Evolutionary conservation across 1,139 yeast species (phyloP), one percentile per base, ranked within the genome.

Genomic region (Hanseniaspora uvarum): DNA sequence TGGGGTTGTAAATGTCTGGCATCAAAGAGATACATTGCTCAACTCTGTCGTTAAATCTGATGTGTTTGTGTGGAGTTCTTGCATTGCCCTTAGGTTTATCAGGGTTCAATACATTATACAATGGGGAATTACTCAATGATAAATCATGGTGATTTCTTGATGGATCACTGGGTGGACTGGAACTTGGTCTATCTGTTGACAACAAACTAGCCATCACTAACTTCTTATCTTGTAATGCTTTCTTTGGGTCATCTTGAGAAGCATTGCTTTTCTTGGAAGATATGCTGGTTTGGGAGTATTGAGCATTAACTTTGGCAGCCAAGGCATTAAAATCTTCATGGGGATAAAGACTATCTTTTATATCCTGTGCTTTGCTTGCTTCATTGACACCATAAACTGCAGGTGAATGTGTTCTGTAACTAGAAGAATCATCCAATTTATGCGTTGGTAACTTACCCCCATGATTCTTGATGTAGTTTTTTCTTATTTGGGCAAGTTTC

Each of bases 21-120:
- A 49, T 60, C 57, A 34, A n/a, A 4, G 52, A 45, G 12, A 44
- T 40, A 21, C 97, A 89, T 68, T 92, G 97, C 65, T 86, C 89
- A 28, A 92, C 98, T 56, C 88, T 80, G 63, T 87, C 94, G 64
- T 84, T 89, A 69, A 92, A 92, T 69, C 88, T 97, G 56, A 89
- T 88, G 60, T 77, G 92, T 16, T 34, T 34, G 8, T 11, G 18
- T 34, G 3, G 37, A 5, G 37, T 7, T n/a, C 58, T 92, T 75
- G 48, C 6, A 14, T 31, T 14, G 5, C 38, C 24, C 2, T n/a
- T 28, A 24, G 30, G 28, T 16, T 18, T 6, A 11, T 12, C 2
- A 28, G 38, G 19, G 16, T 10, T 14, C 36, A 44, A 7, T 23
- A 18, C 16, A 26, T 30, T 39, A 12, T 36, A 10, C 14, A 31